These are phyloP conservation scores for Coemansia sp. DNA, from an alignment of 192 early-diverging fungal genomes.

Conservation along the genomic window DNA sequence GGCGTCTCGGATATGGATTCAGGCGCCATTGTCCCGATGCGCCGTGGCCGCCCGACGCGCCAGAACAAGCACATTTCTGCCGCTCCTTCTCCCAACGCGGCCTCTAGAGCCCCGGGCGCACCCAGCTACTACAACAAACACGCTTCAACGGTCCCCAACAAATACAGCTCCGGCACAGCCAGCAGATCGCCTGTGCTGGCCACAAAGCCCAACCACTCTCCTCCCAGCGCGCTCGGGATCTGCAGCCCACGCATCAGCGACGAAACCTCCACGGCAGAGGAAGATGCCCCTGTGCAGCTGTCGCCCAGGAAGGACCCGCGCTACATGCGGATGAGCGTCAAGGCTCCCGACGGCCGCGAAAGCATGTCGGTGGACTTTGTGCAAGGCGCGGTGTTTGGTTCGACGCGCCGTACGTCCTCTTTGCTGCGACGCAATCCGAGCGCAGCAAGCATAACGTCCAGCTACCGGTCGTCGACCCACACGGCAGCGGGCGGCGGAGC, in stretches of 20 bases:
- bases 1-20: constrained; percentile 54
- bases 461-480: constrained; percentile 1
- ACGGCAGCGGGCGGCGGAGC: background rate
- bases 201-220: background rate
- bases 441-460: constrained; percentile 17
- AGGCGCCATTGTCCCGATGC: constrained; percentile 75
- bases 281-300: background rate
- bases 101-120: background rate
- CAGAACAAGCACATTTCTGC: constrained; percentile 6
- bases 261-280: background rate
- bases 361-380: constrained; percentile 55
- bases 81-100: background rate
- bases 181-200: background rate
- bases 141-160: background rate
- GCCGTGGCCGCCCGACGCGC: constrained; percentile 81
- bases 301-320: background rate
- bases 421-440: constrained; percentile 44
- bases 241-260: constrained; percentile 11
- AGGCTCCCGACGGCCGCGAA: constrained; percentile 42
- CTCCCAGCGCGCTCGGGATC: constrained; percentile 27
- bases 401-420: constrained; percentile 43
- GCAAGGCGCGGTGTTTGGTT: constrained; percentile 55
- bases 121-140: background rate
- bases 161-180: background rate
- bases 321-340: constrained; percentile 44